phyloP scores from a whole-genome alignment of 805 yeast species.

The Brettanomyces naardenensis region DNA sequence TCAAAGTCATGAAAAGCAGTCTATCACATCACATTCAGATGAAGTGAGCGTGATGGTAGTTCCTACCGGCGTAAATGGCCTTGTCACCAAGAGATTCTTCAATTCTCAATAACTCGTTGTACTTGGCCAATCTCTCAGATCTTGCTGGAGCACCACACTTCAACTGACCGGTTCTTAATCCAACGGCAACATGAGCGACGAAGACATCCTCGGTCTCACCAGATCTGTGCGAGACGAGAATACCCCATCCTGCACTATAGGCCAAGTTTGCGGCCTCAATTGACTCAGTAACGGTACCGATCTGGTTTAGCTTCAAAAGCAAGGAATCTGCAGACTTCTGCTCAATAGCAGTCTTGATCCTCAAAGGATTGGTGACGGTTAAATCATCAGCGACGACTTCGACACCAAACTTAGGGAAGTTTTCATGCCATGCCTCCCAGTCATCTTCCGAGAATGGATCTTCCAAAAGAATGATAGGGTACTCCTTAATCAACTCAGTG shows the following conservation, averaged over 20 bases:
- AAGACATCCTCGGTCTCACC: conserved; percentile 99
- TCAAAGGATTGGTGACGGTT: conserved; percentile 95
- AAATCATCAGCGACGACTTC: conserved; percentile 98
- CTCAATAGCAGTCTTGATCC: conserved; percentile 94
- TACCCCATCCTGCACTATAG: conserved; percentile 97
- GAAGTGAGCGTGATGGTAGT: too few species aligned
- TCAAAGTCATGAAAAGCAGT: too few species aligned
- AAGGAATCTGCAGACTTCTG: conserved; percentile 92
- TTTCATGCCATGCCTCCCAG: conserved; percentile 97
- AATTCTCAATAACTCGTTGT: conserved; percentile 96
- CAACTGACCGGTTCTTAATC: conserved; percentile 97
- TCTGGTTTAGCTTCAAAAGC: conserved; percentile 97
- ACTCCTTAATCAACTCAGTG: conserved; percentile 70
- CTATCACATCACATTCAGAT: too few species aligned
- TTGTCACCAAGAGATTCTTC: conserved; percentile 98
- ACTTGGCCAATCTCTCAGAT: conserved; percentile 98
- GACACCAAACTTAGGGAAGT: conserved; percentile 64
- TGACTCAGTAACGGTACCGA: conserved; percentile 93
- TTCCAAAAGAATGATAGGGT: conserved; percentile 97
- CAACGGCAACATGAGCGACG: conserved; percentile 96
- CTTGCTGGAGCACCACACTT: conserved; percentile 99
- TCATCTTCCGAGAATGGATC: conserved; percentile 99
- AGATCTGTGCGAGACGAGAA: conserved; percentile 99
- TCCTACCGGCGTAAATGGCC: conserved; percentile 90
- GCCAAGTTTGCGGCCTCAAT: conserved; percentile 95